phyloP scores from a whole-genome alignment of 2,329 filamentous ascomycete species.

The Stachybotrys chartarum region DNA sequence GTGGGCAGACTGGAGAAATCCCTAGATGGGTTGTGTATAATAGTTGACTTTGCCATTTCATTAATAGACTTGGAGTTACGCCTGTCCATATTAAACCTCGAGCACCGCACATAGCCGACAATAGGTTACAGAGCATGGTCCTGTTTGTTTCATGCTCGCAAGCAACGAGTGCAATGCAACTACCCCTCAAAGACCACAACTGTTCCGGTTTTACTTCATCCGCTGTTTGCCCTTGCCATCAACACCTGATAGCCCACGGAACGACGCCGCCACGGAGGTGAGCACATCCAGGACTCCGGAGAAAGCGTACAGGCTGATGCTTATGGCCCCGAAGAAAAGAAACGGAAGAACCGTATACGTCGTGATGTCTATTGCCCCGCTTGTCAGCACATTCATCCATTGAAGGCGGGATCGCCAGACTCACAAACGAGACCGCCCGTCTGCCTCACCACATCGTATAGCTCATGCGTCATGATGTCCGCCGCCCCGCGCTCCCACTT shows the following conservation, averaged over 20 bases:
- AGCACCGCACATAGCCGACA: no score
- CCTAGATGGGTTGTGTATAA: not conserved
- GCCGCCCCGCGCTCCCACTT: conserved; percentile 25
- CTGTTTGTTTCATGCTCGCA: not conserved
- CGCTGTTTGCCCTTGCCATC: not conserved
- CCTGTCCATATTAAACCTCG: not conserved
- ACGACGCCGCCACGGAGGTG: no score
- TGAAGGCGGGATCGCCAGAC: conserved; percentile 7
- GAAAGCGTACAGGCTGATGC: not conserved
- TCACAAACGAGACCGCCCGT: conserved; percentile 29
- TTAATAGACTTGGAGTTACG: not conserved
- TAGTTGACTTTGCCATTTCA: not conserved
- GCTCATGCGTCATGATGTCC: conserved; percentile 31
- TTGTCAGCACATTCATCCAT: not conserved
- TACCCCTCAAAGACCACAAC: no score
- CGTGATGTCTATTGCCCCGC: not conserved
- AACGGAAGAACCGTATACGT: not conserved
- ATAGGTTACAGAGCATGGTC: no score
- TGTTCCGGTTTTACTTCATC: not conserved
- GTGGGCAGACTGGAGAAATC: not conserved
- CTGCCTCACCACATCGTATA: conserved; percentile 29
- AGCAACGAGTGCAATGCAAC: not conserved
- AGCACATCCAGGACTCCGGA: not conserved
- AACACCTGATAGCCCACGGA: not conserved
- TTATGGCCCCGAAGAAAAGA: not conserved